These are phyloP conservation scores for Trichosporon ovoides DNA, from an alignment of 1,284 basidiomycete species.

Conservation along the genomic window DNA sequence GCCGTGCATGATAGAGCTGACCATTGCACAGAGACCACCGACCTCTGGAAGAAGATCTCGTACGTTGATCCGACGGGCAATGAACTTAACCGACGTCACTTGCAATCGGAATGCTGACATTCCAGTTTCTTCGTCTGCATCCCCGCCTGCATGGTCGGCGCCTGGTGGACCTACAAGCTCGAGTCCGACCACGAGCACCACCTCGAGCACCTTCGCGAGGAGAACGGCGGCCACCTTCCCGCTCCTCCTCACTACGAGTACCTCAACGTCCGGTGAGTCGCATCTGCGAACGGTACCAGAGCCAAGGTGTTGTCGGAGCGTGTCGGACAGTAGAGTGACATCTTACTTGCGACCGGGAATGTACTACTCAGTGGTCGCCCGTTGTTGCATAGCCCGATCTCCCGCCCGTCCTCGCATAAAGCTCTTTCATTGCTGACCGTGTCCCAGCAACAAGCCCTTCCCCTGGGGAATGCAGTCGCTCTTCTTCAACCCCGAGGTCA, in stretches of 20 bases:
- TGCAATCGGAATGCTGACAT: not conserved
- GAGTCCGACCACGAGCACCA: constrained; percentile 44
- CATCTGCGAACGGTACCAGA: not conserved
- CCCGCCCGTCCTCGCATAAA: not conserved
- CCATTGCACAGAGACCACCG: constrained; percentile 36
- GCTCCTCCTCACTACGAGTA: constrained; percentile 42
- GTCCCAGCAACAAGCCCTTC: constrained; percentile 28
- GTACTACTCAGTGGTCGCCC: not conserved
- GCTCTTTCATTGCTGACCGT: not conserved
- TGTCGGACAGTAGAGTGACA: not conserved
- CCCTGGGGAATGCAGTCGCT: constrained; percentile 46
- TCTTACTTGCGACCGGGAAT: not conserved
- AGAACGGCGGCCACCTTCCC: constrained; percentile 38
- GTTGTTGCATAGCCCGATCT: not conserved
- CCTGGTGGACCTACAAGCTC: constrained; percentile 41
- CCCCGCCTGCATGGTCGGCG: constrained; percentile 36
- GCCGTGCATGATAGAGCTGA: not conserved
- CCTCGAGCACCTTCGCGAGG: constrained; percentile 29
- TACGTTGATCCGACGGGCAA: constrained; percentile 4
- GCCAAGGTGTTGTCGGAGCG: not conserved
- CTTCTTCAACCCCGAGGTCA: constrained; percentile 42
- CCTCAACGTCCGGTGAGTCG: constrained; percentile 44
- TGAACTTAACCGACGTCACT: not conserved
- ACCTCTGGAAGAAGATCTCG: constrained; percentile 43
- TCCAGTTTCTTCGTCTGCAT: constrained; percentile 44